Conservation (phyloP, 352 stramenopile genomes). For the Phytophthora nicotianae region DNA sequence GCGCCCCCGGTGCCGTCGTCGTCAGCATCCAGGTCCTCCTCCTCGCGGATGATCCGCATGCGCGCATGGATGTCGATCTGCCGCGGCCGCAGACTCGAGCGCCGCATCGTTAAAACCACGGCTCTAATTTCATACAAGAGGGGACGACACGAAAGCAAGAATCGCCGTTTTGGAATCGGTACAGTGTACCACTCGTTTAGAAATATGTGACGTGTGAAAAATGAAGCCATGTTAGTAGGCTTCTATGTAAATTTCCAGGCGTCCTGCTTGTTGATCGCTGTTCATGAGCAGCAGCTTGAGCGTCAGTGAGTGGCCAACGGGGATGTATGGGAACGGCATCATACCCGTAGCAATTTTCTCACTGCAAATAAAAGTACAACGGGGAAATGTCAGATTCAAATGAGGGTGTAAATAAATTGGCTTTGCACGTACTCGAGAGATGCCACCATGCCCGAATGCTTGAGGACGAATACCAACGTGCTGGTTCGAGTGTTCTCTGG, state of each 20-base stretch:
- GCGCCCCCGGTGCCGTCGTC: slow-evolving; percentile 46
- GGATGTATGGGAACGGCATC: slow-evolving; percentile 30
- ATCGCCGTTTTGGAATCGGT: slow-evolving; percentile 6
- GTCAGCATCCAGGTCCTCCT: slow-evolving; percentile 79
- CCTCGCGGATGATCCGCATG: slow-evolving; percentile 84
- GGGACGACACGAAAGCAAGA: slow-evolving; percentile 7
- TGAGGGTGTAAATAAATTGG: not conserved
- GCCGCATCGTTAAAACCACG: slow-evolving; percentile 50
- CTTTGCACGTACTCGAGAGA: slow-evolving; percentile 30
- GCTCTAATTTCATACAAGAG: slow-evolving; percentile 21
- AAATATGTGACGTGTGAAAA: slow-evolving; percentile 21
- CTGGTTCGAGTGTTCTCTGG: slow-evolving; percentile 24
- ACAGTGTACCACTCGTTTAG: slow-evolving; percentile 7
- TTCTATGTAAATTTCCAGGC: slow-evolving; percentile 31
- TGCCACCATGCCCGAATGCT: slow-evolving; percentile 23
- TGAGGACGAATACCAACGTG: slow-evolving; percentile 36
- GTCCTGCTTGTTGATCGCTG: slow-evolving; percentile 27
- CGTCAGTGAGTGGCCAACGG: slow-evolving; percentile 19
- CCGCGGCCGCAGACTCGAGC: slow-evolving; percentile 83
- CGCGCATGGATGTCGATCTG: slow-evolving; percentile 89
- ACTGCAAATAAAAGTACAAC: slow-evolving; percentile 3
- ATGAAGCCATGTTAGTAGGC: slow-evolving; percentile 29
- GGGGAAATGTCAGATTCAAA: slow-evolving; percentile 1
- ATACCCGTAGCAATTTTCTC: slow-evolving; percentile 33
- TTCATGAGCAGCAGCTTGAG: slow-evolving; percentile 38